Evolutionary conservation across 768 basidiomycete genomes (phyloP), one percentile per base, ranked within the genome.

Genomic region (Mycena vitilis): DNA sequence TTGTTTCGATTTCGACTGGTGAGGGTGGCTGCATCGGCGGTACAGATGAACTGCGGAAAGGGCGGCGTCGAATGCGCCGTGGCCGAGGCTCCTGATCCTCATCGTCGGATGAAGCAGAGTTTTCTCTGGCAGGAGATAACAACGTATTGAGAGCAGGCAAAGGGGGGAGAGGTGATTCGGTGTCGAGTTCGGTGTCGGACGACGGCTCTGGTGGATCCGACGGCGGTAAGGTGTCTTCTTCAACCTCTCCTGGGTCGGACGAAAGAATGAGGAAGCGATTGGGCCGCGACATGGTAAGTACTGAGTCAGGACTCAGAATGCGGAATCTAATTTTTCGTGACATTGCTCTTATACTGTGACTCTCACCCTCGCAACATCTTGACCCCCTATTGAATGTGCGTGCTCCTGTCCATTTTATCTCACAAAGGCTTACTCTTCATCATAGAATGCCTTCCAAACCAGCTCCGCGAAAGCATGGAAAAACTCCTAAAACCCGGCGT

Each of bases 141-240:
- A 55, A 38, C 18, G 36, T 4, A 16, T 16, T 22, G 8, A 59
- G 58, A 8, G 45, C 16, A 10, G 40, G 44, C 9, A 47, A n/a
- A 1, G 2, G 42, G 2, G 4, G 55, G 23, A 59, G 47, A 59
- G 58, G 58, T 44, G 58, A 47, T 4, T 20, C 11, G 1, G 13
- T 5, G 3, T 8, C 38, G 18, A 20, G n/a, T 23, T 59, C 58
- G 30, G 40, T 23, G 15, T 59, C 30, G 16, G 36, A 38, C 42
- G 44, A 60, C 30, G 13, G 45, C 1, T 60, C 58, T n/a, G 58
- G 58, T 10, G 44, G 44, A 22, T 60, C 58, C 4, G 58, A 60
- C 0, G 58, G 45, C 16, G 58, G 58, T 4, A 48, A 22, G 5
- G 30, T 5, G 5, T 30, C 30, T 2, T n/a, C n/a, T n/a, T n/a